phyloP scores from a whole-genome alignment of 345 rosid species.

The Triadica sebifera region DNA sequence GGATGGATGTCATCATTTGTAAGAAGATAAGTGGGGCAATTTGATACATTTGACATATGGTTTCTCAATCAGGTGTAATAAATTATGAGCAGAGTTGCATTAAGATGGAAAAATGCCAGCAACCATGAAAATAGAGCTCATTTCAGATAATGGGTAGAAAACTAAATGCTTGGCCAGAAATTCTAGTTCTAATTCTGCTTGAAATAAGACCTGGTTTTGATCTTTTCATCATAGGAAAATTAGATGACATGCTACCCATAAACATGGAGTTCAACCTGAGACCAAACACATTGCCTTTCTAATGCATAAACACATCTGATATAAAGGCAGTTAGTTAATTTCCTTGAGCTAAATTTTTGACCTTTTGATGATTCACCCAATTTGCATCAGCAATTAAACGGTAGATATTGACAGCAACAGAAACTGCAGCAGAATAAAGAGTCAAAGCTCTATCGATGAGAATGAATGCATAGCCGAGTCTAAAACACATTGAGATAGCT shows the following conservation, averaged over 20 bases:
- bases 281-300: neutral
- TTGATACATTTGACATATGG: too few relatives aligned
- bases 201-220: neutral
- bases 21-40: too few relatives aligned
- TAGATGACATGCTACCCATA: too few relatives aligned
- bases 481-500: too few relatives aligned
- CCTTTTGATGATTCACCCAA: too few relatives aligned
- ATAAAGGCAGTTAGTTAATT: neutral
- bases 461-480: too few relatives aligned
- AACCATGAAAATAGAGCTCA: neutral
- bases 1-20: too few relatives aligned
- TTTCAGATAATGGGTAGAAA: neutral
- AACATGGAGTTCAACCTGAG: neutral
- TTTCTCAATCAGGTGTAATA: too few relatives aligned
- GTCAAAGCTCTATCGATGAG: too few relatives aligned
- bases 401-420: neutral
- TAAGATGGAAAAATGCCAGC: neutral
- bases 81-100: neutral
- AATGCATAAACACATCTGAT: neutral
- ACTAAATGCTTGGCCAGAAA: neutral
- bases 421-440: neutral
- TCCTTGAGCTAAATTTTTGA: neutral
- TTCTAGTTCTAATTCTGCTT: neutral
- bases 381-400: neutral
- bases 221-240: neutral